Base-by-base conservation (phyloP, 768 basidiomycete species). In the Rhizopogon roseolus region DNA sequence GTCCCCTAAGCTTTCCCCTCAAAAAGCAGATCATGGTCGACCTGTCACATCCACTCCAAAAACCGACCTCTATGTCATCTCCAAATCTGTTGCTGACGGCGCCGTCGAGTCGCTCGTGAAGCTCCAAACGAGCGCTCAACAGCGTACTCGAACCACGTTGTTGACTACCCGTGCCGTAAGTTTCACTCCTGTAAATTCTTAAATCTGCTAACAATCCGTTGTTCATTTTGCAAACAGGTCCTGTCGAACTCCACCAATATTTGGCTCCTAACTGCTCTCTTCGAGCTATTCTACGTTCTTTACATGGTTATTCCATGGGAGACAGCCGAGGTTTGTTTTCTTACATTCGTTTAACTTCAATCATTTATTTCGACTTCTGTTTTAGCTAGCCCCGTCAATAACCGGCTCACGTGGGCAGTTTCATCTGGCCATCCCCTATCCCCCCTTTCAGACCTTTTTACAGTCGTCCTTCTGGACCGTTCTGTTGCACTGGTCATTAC, bases 161-260 rank as follows among this genome's bases (percentile, higher is more conserved):
- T 37, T 62, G 17, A 60, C 56, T n/a, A 64, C 60, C 10, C 63
- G 69, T 65, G 57, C 65, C 34, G 69, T 69, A 55, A 28, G 67
- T 60, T 19, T 27, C n/a, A 7, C 39, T 19, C 14, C 39, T 36
- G 5, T 45, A 37, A 8, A 46, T 17, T 48, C 34, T 19, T 10
- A 10, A 7, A 37, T 37, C 1, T 10, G 22, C 32, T 58, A 29
- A 64, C 17, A 16, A 27, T 28, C 40, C 42, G 52, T 54, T 41
- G n/a, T 50, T 3, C 22, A 3, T 22, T 22, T 22, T 22, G 22
- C 22, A 22, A 19, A 8, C 41, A 76, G 86, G 79, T 81, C 50
- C 71, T 87, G 9, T 88, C 87, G n/a, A 81, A 81, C 57, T 81
- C 86, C 1, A 73, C 72, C 37, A 82, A 84, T 54, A 81, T 88